Conservation (phyloP, 2,329 filamentous ascomycete genomes). For the Calonectria pseudoreteaudii region DNA sequence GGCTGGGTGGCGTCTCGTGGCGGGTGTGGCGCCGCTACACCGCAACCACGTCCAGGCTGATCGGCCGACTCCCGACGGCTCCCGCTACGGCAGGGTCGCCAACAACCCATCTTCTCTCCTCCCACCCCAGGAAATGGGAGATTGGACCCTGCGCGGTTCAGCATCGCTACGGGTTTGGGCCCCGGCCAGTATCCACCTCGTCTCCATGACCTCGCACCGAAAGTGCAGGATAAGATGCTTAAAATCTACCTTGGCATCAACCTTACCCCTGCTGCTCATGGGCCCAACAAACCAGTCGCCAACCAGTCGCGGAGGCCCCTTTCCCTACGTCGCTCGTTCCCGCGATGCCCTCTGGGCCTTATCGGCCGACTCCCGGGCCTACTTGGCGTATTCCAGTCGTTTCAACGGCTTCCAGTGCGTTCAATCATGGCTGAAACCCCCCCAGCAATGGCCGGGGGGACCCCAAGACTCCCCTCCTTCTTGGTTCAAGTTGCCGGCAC, state of each 20-base stretch:
- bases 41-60: constrained; percentile 1
- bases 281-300: background rate
- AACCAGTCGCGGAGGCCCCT: constrained; percentile 23
- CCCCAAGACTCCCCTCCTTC: constrained; percentile 1
- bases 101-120: background rate
- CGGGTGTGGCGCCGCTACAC: constrained; percentile 14
- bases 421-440: constrained; percentile 13
- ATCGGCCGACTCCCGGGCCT: constrained; percentile 29
- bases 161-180: background rate
- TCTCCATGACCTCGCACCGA: background rate
- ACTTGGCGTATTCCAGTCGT: background rate
- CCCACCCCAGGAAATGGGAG: background rate
- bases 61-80: constrained; percentile 28
- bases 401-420: constrained; percentile 4
- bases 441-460: constrained; percentile 20
- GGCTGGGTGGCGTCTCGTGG: constrained; percentile 17
- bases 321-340: background rate
- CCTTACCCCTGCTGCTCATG: background rate
- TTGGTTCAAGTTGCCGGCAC: constrained; percentile 3
- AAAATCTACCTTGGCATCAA: background rate
- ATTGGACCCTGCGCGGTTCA: background rate
- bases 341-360: constrained; percentile 10
- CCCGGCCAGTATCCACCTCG: background rate
- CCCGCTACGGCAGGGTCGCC: background rate
- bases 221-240: constrained; percentile 10